phyloP scores from a whole-genome alignment of 2,329 filamentous ascomycete genomes.

The Ophiostoma perfectum region DNA sequence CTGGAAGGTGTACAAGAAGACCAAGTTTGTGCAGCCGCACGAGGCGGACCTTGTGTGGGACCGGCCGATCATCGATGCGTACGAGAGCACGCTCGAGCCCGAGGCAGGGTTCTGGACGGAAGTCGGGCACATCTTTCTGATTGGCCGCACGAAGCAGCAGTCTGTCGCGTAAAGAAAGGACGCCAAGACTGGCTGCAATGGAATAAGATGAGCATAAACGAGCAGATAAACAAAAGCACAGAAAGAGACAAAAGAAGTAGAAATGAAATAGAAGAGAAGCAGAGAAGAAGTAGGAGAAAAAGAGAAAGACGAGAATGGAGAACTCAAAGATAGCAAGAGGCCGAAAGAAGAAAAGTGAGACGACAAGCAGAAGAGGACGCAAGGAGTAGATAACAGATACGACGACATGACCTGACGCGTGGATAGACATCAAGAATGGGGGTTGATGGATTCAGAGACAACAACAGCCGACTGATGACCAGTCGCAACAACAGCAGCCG shows the following conservation, averaged over 20 bases:
- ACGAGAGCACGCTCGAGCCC: constrained; percentile 31
- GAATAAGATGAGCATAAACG: background rate
- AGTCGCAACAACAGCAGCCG: background rate
- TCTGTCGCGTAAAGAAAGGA: background rate
- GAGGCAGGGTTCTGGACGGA: constrained; percentile 23
- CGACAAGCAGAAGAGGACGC: background rate
- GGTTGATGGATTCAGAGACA: background rate
- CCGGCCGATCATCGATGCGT: constrained; percentile 34
- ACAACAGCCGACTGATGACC: background rate
- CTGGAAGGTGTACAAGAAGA: constrained; percentile 61
- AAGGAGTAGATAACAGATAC: background rate
- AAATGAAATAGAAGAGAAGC: no score
- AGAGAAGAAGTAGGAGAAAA: no score
- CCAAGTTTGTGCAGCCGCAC: constrained; percentile 35
- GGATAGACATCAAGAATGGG: background rate
- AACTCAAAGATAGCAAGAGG: background rate
- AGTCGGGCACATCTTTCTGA: constrained; percentile 16
- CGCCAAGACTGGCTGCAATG: constrained; percentile 1
- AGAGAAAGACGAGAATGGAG: no score
- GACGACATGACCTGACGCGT: background rate
- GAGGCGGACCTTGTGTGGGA: constrained; percentile 31
- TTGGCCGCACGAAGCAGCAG: background rate
- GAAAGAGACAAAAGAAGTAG: no score
- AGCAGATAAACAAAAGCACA: no score
- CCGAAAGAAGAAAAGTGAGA: background rate